Evolutionary conservation across 2,329 filamentous ascomycete species (phyloP).

Genomic region (Fusarium fujikuroi): DNA sequence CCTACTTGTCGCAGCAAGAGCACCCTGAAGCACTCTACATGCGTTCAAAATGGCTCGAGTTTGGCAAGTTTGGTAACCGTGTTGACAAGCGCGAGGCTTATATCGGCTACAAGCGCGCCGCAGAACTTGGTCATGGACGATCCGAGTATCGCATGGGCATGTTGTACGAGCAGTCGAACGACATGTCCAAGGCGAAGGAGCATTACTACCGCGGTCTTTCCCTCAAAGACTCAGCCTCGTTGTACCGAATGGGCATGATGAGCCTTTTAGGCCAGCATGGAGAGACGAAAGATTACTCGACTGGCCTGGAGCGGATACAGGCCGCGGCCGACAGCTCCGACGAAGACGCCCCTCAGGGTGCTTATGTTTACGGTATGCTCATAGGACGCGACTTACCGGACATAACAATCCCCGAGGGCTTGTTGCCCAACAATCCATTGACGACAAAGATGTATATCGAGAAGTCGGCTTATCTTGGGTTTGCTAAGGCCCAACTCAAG

Average conservation of each 20-base stretch:
- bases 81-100: conserved; percentile 97
- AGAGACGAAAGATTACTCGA: conserved; percentile 81
- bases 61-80: conserved; percentile 92
- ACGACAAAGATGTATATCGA: conserved; percentile 89
- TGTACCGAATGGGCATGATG: conserved; percentile 94
- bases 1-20: conserved; percentile 87
- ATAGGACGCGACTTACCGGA: conserved; percentile 91
- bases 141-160: conserved; percentile 98
- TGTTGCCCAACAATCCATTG: conserved; percentile 76
- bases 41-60: conserved; percentile 96
- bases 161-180: conserved; percentile 96
- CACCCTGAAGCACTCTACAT: conserved; percentile 96
- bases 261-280: conserved; percentile 93
- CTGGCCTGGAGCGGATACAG: conserved; percentile 84
- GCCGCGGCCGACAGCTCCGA: conserved; percentile 87
- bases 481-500: conserved; percentile 95
- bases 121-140: conserved; percentile 84
- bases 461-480: conserved; percentile 94
- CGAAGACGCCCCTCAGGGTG: conserved; percentile 95
- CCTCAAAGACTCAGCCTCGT: conserved; percentile 86
- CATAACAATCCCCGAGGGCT: conserved; percentile 77
- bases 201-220: conserved; percentile 88
- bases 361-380: conserved; percentile 96
- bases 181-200: conserved; percentile 87
- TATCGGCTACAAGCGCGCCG: conserved; percentile 84